phyloP scores from a whole-genome alignment of 2,329 filamentous ascomycete species.

The Thermothelomyces thermophilus region DNA sequence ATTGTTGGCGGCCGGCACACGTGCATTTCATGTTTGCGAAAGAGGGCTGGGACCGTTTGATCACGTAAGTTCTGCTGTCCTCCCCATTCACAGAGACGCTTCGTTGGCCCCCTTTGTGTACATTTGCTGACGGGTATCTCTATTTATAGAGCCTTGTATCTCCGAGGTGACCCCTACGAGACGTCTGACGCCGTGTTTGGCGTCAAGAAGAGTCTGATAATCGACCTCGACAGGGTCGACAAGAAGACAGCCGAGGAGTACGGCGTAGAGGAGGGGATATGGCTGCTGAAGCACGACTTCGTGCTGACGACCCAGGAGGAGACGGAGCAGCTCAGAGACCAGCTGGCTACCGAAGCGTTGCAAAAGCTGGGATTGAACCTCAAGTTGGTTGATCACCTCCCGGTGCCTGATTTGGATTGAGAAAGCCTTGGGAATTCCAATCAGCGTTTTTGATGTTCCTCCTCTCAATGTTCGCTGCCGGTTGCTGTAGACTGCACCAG shows the following conservation, averaged over 20 bases:
- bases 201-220: slow-evolving; percentile 72
- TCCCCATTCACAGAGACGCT: background rate
- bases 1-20: slow-evolving; percentile 70
- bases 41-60: slow-evolving; percentile 68
- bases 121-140: background rate
- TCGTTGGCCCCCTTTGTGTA: background rate
- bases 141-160: slow-evolving; percentile 59
- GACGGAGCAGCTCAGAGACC: slow-evolving; percentile 57
- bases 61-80: slow-evolving; percentile 57
- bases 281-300: slow-evolving; percentile 66
- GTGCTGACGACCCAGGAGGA: slow-evolving; percentile 68
- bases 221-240: slow-evolving; percentile 51
- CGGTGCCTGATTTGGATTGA: slow-evolving; percentile 60
- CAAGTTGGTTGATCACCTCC: slow-evolving; percentile 69
- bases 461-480: slow-evolving; percentile 5
- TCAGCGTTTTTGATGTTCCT: slow-evolving; percentile 3
- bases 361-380: slow-evolving; percentile 59
- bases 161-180: slow-evolving; percentile 74
- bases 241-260: slow-evolving; percentile 53
- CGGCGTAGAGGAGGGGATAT: slow-evolving; percentile 55
- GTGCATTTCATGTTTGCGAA: slow-evolving; percentile 89
- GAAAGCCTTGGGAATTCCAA: slow-evolving; percentile 8
- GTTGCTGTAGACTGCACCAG: slow-evolving; percentile 39
- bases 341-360: slow-evolving; percentile 59
- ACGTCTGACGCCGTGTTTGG: slow-evolving; percentile 81